Evolutionary conservation across 2,329 filamentous ascomycete genomes (phyloP).

Genomic region (Colletotrichum lupini): DNA sequence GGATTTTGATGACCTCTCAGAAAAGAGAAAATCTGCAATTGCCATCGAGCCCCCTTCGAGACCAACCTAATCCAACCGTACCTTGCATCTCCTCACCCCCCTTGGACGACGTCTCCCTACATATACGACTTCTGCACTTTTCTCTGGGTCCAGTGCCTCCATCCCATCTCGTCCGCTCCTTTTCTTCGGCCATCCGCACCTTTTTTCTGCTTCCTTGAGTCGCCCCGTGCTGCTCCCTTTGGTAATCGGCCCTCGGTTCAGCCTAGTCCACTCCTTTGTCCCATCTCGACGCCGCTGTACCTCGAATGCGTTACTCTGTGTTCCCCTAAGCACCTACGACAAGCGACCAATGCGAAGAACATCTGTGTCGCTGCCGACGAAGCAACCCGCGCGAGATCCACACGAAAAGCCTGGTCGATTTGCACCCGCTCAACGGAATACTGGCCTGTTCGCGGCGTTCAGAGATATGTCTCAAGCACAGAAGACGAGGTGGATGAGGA

Average conservation of each 20-base stretch:
- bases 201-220: slow-evolving; percentile 25
- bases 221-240: slow-evolving; percentile 15
- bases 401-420: slow-evolving; percentile 75
- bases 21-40: slow-evolving; percentile 31
- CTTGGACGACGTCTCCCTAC: slow-evolving; percentile 25
- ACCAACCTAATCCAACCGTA: slow-evolving; percentile 1
- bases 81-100: slow-evolving; percentile 14
- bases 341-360: slow-evolving; percentile 68
- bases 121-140: slow-evolving; percentile 25
- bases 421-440: slow-evolving; percentile 56
- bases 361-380: slow-evolving; percentile 72
- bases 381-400: slow-evolving; percentile 69
- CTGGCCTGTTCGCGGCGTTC: slow-evolving; percentile 60
- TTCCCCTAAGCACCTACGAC: slow-evolving; percentile 25
- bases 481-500: slow-evolving; percentile 74
- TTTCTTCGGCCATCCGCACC: slow-evolving; percentile 31
- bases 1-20: slow-evolving; percentile 24
- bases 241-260: slow-evolving; percentile 19
- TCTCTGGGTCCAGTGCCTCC: slow-evolving; percentile 8
- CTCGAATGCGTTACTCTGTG: slow-evolving; percentile 38
- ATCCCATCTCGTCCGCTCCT: slow-evolving; percentile 28
- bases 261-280: slow-evolving; percentile 29
- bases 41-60: slow-evolving; percentile 24
- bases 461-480: slow-evolving; percentile 69
- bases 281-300: slow-evolving; percentile 14